Conservation (phyloP, 129 eudicot species). For the Pittosporum tobira region DNA sequence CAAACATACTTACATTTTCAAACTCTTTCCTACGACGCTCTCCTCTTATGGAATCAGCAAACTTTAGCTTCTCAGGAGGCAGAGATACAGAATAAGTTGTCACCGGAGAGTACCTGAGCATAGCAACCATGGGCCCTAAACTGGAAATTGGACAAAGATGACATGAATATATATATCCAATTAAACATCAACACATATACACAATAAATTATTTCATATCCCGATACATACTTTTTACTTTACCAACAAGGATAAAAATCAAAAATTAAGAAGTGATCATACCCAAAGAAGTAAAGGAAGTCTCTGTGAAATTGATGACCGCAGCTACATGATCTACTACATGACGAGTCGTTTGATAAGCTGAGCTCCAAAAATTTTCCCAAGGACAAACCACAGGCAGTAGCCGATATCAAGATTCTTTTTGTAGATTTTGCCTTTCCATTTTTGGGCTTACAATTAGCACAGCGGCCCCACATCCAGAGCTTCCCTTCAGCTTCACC, state of each 20-base stretch:
- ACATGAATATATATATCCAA: neutral
- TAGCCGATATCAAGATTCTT: constrained; percentile 75
- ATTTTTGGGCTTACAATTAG: constrained; percentile 53
- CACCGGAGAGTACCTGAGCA: constrained; percentile 74
- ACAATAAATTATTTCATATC: no score
- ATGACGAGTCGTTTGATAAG: constrained; percentile 64
- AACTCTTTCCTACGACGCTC: constrained; percentile 52
- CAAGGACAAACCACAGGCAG: constrained; percentile 81
- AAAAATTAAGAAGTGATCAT: constrained; percentile 15
- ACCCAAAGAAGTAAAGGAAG: constrained; percentile 92
- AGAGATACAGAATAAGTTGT: constrained; percentile 64
- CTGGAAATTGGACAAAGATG: constrained; percentile 33
- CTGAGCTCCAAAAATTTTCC: constrained; percentile 93
- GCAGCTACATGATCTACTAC: constrained; percentile 50
- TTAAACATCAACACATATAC: neutral
- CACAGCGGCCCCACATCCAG: constrained; percentile 99
- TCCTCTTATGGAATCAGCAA: constrained; percentile 28
- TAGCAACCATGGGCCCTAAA: constrained; percentile 83
- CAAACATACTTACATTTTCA: constrained; percentile 42
- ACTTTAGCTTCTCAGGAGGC: constrained; percentile 54
- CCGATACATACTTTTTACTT: no score
- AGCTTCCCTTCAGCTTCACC: constrained; percentile 82
- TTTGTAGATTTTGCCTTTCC: constrained; percentile 72
- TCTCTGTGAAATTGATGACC: constrained; percentile 79
- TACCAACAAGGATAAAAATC: neutral